A percentile compares a stretch with the other conserved stretches of the same genome.
phyloP scores from a whole-genome alignment of 192 early-diverging fungal genomes.

The Phlyctochytrium planicorne region DNA sequence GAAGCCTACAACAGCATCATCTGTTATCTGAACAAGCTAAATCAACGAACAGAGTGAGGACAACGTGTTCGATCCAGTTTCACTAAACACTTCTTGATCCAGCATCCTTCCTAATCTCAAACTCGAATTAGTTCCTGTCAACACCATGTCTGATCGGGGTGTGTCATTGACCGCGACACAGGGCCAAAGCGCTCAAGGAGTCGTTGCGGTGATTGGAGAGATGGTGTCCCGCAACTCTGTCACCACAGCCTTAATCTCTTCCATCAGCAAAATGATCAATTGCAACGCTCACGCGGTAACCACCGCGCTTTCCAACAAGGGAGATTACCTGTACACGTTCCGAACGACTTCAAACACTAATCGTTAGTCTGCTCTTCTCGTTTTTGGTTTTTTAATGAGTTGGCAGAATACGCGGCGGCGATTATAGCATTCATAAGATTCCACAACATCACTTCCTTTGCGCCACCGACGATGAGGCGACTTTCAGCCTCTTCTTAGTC shows the following conservation, averaged over 20 bases:
- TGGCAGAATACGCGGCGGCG: no score
- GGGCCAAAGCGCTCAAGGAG: background rate
- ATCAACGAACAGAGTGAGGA: no score
- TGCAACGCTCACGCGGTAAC: no score
- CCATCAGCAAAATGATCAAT: slow-evolving; percentile 8
- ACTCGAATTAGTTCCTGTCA: slow-evolving; percentile 1
- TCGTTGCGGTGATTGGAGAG: slow-evolving; percentile 1
- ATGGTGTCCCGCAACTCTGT: background rate
- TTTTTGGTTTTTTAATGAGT: background rate
- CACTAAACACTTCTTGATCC: no score
- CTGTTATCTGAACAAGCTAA: no score
- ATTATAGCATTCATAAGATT: background rate
- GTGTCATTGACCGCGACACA: background rate
- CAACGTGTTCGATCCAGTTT: no score
- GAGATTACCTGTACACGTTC: background rate
- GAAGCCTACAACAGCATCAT: no score
- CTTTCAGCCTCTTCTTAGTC: background rate
- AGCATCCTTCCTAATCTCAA: background rate
- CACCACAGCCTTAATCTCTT: background rate
- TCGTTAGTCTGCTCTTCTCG: no score
- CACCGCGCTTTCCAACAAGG: no score
- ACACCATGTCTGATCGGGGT: background rate
- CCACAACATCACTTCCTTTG: background rate
- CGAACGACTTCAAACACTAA: background rate
- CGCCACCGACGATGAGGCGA: background rate